These are phyloP conservation scores for Termitomyces sp. DNA, from an alignment of 768 basidiomycete species.

Conservation along the genomic window DNA sequence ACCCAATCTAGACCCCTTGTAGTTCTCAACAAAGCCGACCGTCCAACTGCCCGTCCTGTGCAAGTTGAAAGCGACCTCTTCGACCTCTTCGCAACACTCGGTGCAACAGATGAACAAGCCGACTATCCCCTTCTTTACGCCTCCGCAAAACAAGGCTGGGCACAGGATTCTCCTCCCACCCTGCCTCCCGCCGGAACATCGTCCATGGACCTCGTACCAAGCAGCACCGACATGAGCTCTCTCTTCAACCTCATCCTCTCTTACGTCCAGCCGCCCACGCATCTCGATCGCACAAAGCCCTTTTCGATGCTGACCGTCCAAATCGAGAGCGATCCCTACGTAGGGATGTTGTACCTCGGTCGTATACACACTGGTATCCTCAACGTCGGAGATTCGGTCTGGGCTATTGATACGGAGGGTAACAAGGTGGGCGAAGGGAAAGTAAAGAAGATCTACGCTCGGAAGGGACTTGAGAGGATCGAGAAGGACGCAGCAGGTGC, in stretches of 20 bases:
- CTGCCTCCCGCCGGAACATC: conserved; percentile 10
- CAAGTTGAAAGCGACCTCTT: conserved; percentile 50
- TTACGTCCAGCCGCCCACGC: conserved; percentile 37
- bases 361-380: conserved; percentile 41
- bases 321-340: conserved; percentile 47
- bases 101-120: conserved; percentile 47
- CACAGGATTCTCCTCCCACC: conserved; percentile 25
- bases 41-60: conserved; percentile 36
- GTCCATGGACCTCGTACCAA: conserved; percentile 5
- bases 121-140: conserved; percentile 50
- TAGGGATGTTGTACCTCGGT: conserved; percentile 46
- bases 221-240: conserved; percentile 33
- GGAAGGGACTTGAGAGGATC: conserved; percentile 36
- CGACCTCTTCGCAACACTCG: conserved; percentile 48
- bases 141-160: conserved; percentile 51
- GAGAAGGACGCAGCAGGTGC: conserved; percentile 43
- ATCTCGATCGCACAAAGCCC: conserved; percentile 33
- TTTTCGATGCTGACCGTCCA: conserved; percentile 52
- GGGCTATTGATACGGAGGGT: conserved; percentile 36
- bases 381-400: conserved; percentile 34
- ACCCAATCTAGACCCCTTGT: conserved; percentile 35
- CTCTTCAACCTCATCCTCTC: conserved; percentile 44
- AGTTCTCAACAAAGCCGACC: conserved; percentile 50
- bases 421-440: conserved; percentile 48
- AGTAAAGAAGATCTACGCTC: conserved; percentile 41